phyloP scores from a whole-genome alignment of 2,329 filamentous ascomycete genomes.

The Alternaria ethzedia region DNA sequence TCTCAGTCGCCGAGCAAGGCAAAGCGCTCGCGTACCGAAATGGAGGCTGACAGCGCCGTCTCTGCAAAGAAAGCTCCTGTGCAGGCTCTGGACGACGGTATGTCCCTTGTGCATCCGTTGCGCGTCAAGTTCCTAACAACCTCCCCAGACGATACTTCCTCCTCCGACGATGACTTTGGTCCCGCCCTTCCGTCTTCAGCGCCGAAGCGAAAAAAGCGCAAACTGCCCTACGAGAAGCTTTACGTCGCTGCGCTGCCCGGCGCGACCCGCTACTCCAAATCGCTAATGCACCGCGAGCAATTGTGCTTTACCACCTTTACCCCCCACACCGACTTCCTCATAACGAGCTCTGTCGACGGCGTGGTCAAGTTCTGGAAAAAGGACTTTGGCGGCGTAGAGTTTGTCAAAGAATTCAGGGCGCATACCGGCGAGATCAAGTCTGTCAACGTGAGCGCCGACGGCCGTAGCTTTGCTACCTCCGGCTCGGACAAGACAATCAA shows the following conservation, averaged over 20 bases:
- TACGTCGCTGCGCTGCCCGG: constrained; percentile 90
- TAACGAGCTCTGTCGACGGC: constrained; percentile 93
- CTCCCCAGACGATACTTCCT: constrained; percentile 54
- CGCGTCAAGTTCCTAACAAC: constrained; percentile 12
- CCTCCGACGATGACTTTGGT: constrained; percentile 86
- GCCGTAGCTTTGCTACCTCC: constrained; percentile 89
- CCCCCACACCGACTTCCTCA: constrained; percentile 89
- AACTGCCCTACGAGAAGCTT: constrained; percentile 92
- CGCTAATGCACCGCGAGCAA: constrained; percentile 98
- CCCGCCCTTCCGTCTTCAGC: constrained; percentile 83
- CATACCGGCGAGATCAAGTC: constrained; percentile 84
- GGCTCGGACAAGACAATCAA: constrained; percentile 80
- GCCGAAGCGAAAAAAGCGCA: constrained; percentile 86
- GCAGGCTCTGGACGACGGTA: constrained; percentile 23
- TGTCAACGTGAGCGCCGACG: constrained; percentile 86
- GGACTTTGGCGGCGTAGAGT: constrained; percentile 85
- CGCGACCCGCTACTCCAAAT: constrained; percentile 83
- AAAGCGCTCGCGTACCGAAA: constrained; percentile 35
- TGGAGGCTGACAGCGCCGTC: constrained; percentile 26
- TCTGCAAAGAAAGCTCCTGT: constrained; percentile 11
- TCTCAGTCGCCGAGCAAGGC: constrained; percentile 33
- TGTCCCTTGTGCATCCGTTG: background rate
- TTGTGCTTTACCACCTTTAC: constrained; percentile 87
- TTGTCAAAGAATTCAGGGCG: constrained; percentile 96
- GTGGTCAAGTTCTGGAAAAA: constrained; percentile 99